Percentiles rank a stretch among this genome's conserved stretches.
phyloP scores from a whole-genome alignment of 768 basidiomycete genomes.

The Suillus ampliporus region DNA sequence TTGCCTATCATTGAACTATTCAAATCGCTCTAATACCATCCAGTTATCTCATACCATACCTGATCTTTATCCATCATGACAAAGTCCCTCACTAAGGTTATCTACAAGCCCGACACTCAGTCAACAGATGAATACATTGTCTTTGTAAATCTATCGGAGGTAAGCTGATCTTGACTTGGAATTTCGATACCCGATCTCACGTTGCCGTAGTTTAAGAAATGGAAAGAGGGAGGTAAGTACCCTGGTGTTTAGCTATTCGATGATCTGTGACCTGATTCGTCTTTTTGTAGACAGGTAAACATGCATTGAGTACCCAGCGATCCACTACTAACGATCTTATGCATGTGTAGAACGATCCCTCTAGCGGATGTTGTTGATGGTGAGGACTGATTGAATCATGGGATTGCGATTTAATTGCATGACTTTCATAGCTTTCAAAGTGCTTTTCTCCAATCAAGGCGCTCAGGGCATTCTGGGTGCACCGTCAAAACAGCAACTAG shows the following conservation, averaged over 20 bases:
- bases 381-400: slow-evolving; percentile 41
- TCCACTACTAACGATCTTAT: slow-evolving; percentile 19
- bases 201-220: slow-evolving; percentile 66
- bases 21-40: slow-evolving; percentile 18
- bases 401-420: neutral
- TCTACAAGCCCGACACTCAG: slow-evolving; percentile 80
- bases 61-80: slow-evolving; percentile 38
- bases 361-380: slow-evolving; percentile 83
- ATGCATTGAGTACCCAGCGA: neutral
- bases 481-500: slow-evolving; percentile 85
- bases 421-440: slow-evolving; percentile 59
- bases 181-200: slow-evolving; percentile 14
- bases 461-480: slow-evolving; percentile 75
- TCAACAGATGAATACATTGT: slow-evolving; percentile 75
- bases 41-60: slow-evolving; percentile 16
- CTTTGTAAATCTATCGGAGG: slow-evolving; percentile 70
- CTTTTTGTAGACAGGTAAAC: slow-evolving; percentile 71
- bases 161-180: slow-evolving; percentile 37
- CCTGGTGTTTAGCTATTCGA: slow-evolving; percentile 10
- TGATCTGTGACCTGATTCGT: slow-evolving; percentile 17
- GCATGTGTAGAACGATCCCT: slow-evolving; percentile 60
- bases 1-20: slow-evolving; percentile 10
- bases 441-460: slow-evolving; percentile 77
- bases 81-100: slow-evolving; percentile 64
- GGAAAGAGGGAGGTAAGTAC: slow-evolving; percentile 76